Evolutionary conservation across 1,284 basidiomycete species (phyloP), one percentile per base, ranked within the genome.

Genomic region (Cutaneotrichosporon curvatum): DNA sequence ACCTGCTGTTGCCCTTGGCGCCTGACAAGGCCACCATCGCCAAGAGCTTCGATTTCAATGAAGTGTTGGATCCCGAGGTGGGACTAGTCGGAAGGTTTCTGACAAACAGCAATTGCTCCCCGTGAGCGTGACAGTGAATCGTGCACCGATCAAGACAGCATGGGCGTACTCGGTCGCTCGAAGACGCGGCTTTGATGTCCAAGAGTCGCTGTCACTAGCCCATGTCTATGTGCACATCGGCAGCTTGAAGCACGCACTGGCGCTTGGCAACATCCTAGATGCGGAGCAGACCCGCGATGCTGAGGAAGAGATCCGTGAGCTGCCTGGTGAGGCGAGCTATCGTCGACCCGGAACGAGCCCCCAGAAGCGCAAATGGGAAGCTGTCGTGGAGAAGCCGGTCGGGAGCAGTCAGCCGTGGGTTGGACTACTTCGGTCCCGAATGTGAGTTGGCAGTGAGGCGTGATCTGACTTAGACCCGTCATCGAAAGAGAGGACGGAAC

Each of bases 141-240:
- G 92, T 18, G 91, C 92, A 1, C 92, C 94, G 1, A 77, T 96
- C 45, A 87, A 96, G 86, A 89, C 84, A 40, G 87, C 85, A 1
- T 97, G 92, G 92, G 81, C 87, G 0, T 85, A 80, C 46, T 73
- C 89, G 31, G 84, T 96, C 15, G 84, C 87, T 7, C 86, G 92
- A 59, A 76, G 81, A 22, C 75, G 94, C 49, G 87, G 87, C 2
- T 97, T 97, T 65, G 78, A 81, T 43, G 76, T 83, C 42, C 80
- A 86, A 56, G 94, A 97, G 71, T 86, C 94, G 1, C 75, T 97
- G 31, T 63, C 60, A 0, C 55, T 70, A 16, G 67, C 65, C 1
- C 67, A 70, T 40, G 88, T 85, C 30, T 96, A 92, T 67, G 94
- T 91, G 14, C 88, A 92, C 61, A 81, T 91, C 75, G 92, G 90